A percentile compares a stretch with the other conserved stretches of the same genome.
Conservation (phyloP, 2,329 filamentous ascomycete species). For the Xylaria hypoxylon region DNA sequence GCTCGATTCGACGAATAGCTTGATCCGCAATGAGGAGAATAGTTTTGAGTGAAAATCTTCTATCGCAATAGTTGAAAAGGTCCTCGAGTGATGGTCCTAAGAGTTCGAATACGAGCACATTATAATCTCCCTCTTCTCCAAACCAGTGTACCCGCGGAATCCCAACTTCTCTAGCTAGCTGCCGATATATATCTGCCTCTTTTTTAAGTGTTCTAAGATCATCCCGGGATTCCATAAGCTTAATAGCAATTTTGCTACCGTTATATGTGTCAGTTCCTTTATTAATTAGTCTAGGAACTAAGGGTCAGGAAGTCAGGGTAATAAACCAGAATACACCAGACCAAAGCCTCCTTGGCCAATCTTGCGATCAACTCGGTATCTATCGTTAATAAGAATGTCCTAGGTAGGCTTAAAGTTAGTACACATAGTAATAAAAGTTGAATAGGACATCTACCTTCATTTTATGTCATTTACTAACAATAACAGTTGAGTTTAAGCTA, state of each 20-base stretch:
- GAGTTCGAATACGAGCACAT: constrained; percentile 40
- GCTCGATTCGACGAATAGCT: constrained; percentile 45
- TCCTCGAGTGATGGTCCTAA: constrained; percentile 49
- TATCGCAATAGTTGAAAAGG: constrained; percentile 47
- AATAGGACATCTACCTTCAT: constrained; percentile 29
- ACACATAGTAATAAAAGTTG: constrained; percentile 1
- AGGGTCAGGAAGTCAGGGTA: constrained; percentile 1
- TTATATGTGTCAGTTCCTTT: constrained; percentile 28
- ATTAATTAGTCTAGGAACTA: not conserved
- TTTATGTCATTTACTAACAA: constrained; percentile 5
- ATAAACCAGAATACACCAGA: constrained; percentile 29
- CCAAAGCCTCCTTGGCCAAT: constrained; percentile 36
- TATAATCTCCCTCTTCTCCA: constrained; percentile 31
- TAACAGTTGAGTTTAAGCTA: constrained; percentile 2
- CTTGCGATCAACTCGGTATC: constrained; percentile 35
- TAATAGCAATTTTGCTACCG: constrained; percentile 32
- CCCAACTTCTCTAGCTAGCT: constrained; percentile 30
- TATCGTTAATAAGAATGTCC: constrained; percentile 30
- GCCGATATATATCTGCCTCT: constrained; percentile 26
- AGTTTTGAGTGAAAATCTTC: constrained; percentile 49
- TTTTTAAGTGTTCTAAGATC: constrained; percentile 15
- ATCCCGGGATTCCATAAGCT: constrained; percentile 20
- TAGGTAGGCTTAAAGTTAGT: constrained; percentile 14
- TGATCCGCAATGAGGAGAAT: constrained; percentile 49
- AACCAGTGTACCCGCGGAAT: constrained; percentile 33